Conservation (phyloP, 306 rosid species). For the Pyrus pyrifolia region DNA sequence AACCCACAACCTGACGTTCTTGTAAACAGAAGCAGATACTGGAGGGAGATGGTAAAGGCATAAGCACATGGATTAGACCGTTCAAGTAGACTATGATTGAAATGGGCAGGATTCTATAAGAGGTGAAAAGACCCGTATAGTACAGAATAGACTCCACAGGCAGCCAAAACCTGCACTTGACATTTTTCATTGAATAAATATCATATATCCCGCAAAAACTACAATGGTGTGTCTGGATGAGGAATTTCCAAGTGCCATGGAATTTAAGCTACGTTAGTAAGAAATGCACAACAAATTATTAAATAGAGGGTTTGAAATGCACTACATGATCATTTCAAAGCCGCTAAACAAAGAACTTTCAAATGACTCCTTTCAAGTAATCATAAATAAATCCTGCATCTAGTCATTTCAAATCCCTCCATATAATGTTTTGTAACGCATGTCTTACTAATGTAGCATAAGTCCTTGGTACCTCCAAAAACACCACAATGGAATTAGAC, state of each 20-base stretch:
- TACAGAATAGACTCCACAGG: not conserved
- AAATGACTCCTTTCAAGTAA: too few relatives aligned
- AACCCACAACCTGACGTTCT: not conserved
- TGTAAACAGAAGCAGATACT: not conserved
- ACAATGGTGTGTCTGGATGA: not conserved
- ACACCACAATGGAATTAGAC: not conserved
- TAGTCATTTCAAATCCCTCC: too few relatives aligned
- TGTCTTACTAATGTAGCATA: too few relatives aligned
- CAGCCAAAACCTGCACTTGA: not conserved
- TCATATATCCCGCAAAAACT: not conserved
- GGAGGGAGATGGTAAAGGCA: not conserved
- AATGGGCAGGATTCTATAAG: not conserved
- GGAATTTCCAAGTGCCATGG: too few relatives aligned
- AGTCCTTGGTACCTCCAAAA: too few relatives aligned
- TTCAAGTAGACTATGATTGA: not conserved
- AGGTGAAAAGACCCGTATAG: not conserved
- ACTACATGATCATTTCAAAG: too few relatives aligned
- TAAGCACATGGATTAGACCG: not conserved
- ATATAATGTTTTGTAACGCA: too few relatives aligned
- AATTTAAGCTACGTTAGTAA: too few relatives aligned
- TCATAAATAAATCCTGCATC: too few relatives aligned
- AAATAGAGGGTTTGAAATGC: too few relatives aligned
- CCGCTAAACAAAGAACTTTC: too few relatives aligned
- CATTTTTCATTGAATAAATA: not conserved
- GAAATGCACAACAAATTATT: too few relatives aligned